Evolutionary conservation across 441 rosid genomes (phyloP), one percentile per base, ranked within the genome.

Genomic region (Adansonia rubrostipa): DNA sequence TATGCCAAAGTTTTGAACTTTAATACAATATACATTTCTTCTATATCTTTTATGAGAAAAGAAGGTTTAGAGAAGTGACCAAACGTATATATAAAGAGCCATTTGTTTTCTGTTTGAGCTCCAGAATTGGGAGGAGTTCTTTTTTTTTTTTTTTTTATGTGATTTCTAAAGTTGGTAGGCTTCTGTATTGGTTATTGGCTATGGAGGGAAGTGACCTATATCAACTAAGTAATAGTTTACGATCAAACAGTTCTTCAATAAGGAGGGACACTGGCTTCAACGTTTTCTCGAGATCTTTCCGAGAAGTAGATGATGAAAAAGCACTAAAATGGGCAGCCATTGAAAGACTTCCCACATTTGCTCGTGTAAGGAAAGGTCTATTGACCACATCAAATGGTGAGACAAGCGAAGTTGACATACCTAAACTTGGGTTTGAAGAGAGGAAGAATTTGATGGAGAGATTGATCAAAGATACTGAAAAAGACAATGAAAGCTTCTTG

Each of bases 251-350:
- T 33, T 53, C 71, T 50, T 81, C 87, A 14, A 40, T 58, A n/a
- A 54, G 85, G 85, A 80, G 88, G 71, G 71, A 62, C 71, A 44
- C 5, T 10, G 50, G 56, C 47, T 51, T 45, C 63, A 72, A 72
- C 0, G 86, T 62, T 4, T 89, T 85, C 75, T 84, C 90, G 6
- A 69, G 9, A 6, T 87, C 89, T 47, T 75, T 60, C 3, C 58
- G 82, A 8, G 76, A 81, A 2, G 86, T 87, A 47, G 92, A 88
- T 44, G 94, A 91, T 50, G 95, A 92, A 65, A 88, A 88, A 77
- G 90, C 88, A 75, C 80, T 92, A 14, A 88, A 80, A 79, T 87
- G 92, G 92, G 95, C 92, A 6, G 93, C 92, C 6, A 83, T 92
- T 10, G 97, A 93, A 84, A 92, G 85, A 54, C 88, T 92, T 28